Conservation (phyloP, 225 moss, liverwort and hornwort genomes). For the Anthoceros angustus region DNA sequence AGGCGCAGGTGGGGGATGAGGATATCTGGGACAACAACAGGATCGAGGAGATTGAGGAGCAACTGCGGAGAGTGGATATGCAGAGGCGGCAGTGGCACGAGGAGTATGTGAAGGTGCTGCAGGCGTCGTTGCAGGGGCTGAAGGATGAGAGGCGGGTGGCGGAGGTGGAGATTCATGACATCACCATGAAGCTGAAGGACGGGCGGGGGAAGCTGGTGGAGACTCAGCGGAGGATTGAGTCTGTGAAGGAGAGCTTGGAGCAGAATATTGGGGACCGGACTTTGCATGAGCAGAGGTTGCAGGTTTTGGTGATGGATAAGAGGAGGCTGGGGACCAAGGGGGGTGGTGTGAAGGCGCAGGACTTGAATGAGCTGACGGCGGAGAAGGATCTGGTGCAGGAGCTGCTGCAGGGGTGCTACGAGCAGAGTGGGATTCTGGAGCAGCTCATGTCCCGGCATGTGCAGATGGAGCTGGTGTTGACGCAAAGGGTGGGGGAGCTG, state of each 20-base stretch:
- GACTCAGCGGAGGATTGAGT: not conserved
- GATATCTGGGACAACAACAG: constrained; percentile 3
- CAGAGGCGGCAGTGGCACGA: not conserved
- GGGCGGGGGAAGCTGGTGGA: not conserved
- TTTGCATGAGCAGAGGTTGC: not conserved
- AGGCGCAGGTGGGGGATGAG: not conserved
- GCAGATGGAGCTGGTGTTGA: not conserved
- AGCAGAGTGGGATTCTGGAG: constrained; percentile 1
- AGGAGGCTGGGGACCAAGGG: not conserved
- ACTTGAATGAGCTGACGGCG: not conserved
- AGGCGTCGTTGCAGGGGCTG: not conserved
- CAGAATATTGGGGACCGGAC: not conserved
- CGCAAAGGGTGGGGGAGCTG: not conserved
- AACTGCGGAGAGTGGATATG: not conserved
- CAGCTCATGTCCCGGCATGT: not conserved
- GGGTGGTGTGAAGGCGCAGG: not conserved
- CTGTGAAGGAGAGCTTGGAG: constrained; percentile 1
- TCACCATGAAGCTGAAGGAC: not conserved
- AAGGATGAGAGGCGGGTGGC: not conserved
- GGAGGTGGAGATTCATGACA: not conserved
- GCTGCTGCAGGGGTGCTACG: not conserved
- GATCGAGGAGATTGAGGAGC: not conserved
- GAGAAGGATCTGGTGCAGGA: not conserved
- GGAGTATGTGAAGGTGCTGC: not conserved
- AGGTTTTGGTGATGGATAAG: not conserved